Conservation (phyloP, 164 flowering plant genomes). For the Warburgia ugandensis region DNA sequence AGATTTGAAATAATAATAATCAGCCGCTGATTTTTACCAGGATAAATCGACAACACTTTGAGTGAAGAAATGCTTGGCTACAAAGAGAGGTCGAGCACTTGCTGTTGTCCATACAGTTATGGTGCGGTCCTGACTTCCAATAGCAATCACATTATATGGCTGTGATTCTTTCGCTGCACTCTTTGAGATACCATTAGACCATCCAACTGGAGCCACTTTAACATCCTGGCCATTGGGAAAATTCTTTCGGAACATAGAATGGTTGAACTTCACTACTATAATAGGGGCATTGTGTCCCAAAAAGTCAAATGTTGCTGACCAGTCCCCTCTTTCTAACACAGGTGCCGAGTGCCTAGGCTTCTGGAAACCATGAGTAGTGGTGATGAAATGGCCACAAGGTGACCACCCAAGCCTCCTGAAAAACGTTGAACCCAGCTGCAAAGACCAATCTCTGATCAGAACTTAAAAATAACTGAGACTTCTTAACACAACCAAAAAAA, state of each 20-base stretch:
- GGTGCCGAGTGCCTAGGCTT: conserved; percentile 99
- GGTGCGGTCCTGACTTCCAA: conserved; percentile 98
- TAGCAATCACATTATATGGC: conserved; percentile 92
- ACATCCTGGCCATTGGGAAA: conserved; percentile 45
- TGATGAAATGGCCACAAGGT: conserved; percentile 98
- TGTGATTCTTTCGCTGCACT: conserved; percentile 60
- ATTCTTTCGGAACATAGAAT: conserved; percentile 85
- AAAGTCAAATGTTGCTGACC: conserved; percentile 98
- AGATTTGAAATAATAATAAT: neutral
- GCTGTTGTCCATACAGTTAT: conserved; percentile 99
- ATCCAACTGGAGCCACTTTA: conserved; percentile 58
- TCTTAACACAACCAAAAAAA: too few species aligned
- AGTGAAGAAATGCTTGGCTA: conserved; percentile 89
- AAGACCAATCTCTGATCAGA: conserved; percentile 5
- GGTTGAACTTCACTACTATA: conserved; percentile 91
- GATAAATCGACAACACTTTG: conserved; percentile 98
- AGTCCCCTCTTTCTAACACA: conserved; percentile 96
- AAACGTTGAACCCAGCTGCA: conserved; percentile 97
- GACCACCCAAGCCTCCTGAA: conserved; percentile 99
- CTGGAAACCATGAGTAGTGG: conserved; percentile 98
- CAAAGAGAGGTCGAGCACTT: conserved; percentile 98
- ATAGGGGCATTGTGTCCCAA: conserved; percentile 98
- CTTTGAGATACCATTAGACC: conserved; percentile 83
- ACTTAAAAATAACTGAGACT: neutral
- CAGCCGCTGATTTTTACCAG: conserved; percentile 42